A percentile compares a stretch with the other conserved stretches of the same genome.
Evolutionary conservation across 371 early-diverging fungal genomes (phyloP).

Genomic region (Mycotypha africana): DNA sequence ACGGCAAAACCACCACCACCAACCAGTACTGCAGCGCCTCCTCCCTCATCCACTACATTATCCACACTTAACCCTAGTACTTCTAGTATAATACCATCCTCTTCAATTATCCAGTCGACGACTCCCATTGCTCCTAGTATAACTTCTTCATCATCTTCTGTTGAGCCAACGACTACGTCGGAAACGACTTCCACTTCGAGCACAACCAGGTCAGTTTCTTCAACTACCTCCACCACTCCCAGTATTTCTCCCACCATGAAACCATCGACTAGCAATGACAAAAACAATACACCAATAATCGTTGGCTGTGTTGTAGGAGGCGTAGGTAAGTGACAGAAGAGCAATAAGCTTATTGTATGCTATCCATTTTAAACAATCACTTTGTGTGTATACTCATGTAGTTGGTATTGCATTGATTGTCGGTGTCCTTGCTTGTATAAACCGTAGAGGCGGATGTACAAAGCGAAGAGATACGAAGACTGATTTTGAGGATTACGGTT

Average conservation of each 20-base stretch:
- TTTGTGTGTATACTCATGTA: constrained; percentile 4
- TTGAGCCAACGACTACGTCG: neutral
- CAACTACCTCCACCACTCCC: neutral
- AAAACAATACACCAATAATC: constrained; percentile 11
- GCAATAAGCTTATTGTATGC: neutral
- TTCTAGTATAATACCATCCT: neutral
- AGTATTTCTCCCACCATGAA: neutral
- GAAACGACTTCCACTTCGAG: neutral
- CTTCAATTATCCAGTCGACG: neutral
- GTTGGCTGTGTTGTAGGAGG: constrained; percentile 19
- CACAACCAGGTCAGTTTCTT: neutral
- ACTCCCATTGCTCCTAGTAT: neutral
- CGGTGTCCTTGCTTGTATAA: constrained; percentile 33
- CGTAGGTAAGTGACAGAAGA: constrained; percentile 11
- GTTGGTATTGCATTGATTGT: constrained; percentile 39
- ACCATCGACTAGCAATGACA: neutral
- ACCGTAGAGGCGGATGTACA: constrained; percentile 29
- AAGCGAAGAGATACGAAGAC: constrained; percentile 16
- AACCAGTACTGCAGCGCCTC: neutral
- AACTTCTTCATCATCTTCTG: neutral
- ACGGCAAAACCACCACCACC: neutral
- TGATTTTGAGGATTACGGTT: constrained; percentile 42
- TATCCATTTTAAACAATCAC: too few species aligned
- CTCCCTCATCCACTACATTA: neutral
- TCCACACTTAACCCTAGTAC: neutral